Conservation (phyloP, 1,284 basidiomycete genomes). For the Ustilago hordei region DNA sequence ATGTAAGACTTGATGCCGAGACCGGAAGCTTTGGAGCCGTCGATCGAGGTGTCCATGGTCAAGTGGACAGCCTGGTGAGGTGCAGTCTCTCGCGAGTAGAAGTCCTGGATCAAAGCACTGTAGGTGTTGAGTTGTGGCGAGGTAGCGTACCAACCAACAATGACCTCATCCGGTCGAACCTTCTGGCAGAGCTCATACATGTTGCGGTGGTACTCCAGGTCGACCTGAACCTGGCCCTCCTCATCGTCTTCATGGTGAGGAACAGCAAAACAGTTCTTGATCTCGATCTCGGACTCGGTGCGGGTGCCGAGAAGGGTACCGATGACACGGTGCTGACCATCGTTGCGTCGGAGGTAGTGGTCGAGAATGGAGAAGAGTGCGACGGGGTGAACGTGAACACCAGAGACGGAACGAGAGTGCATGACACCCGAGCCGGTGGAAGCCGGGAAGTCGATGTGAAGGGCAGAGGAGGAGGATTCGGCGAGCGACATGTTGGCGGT, state of each 20-base stretch:
- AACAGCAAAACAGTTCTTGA: conserved; percentile 66
- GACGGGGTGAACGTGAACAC: conserved; percentile 67
- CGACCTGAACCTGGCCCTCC: conserved; percentile 77
- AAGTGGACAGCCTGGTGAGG: conserved; percentile 92
- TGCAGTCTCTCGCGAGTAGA: conserved; percentile 91
- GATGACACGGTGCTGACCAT: conserved; percentile 78
- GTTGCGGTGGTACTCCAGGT: conserved; percentile 93
- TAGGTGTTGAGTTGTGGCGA: conserved; percentile 88
- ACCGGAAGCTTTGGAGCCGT: conserved; percentile 50
- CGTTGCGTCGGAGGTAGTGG: conserved; percentile 93
- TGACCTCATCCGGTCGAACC: conserved; percentile 85
- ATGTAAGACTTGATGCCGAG: conserved; percentile 84
- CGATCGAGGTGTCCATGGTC: conserved; percentile 85
- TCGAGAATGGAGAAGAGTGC: conserved; percentile 94
- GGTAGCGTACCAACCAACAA: conserved; percentile 81
- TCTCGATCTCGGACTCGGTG: conserved; percentile 73
- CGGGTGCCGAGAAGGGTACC: conserved; percentile 92
- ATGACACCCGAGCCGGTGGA: conserved; percentile 62
- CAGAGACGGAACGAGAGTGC: conserved; percentile 65
- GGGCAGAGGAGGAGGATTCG: conserved; percentile 59
- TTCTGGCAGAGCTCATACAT: conserved; percentile 92
- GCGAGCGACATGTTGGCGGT: conserved; percentile 48
- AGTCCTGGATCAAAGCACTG: conserved; percentile 98
- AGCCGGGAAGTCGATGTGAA: conserved; percentile 67
- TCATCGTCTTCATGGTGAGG: conserved; percentile 78